phyloP scores from a whole-genome alignment of 73 alveolate genomes.

The Paramecium biaurelia region DNA sequence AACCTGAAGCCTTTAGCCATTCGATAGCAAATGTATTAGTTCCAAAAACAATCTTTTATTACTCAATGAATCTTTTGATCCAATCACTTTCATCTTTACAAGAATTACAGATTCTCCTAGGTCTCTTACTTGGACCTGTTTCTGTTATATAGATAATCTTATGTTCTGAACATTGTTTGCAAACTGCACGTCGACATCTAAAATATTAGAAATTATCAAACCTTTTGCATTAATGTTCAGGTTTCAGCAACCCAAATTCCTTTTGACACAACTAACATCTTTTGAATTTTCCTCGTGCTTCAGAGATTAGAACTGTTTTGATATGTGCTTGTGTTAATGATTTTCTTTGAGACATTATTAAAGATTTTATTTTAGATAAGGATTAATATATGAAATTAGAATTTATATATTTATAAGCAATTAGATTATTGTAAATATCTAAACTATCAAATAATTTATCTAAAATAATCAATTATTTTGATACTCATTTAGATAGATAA shows the following conservation, averaged over 20 bases:
- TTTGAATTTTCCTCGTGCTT: neutral
- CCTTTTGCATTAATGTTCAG: constrained; percentile 40
- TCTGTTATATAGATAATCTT: neutral
- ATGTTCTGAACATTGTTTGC: neutral
- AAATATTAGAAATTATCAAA: neutral
- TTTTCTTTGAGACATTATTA: neutral
- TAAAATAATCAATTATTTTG: neutral
- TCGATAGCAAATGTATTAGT: neutral
- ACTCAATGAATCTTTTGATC: neutral
- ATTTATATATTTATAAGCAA: neutral
- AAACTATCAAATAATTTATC: neutral
- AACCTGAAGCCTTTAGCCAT: neutral
- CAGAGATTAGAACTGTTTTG: neutral
- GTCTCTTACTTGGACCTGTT: neutral
- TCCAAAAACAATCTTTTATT: neutral
- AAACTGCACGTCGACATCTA: constrained; percentile 5
- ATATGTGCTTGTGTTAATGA: neutral
- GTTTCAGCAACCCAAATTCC: neutral
- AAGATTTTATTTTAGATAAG: neutral
- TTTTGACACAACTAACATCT: neutral
- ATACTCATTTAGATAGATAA: neutral
- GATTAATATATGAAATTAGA: neutral
- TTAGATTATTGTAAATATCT: neutral
- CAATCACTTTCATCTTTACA: constrained; percentile 39
- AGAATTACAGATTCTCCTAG: neutral